phyloP scores from a whole-genome alignment of 345 rosid genomes.

The Lumnitzera littorea region DNA sequence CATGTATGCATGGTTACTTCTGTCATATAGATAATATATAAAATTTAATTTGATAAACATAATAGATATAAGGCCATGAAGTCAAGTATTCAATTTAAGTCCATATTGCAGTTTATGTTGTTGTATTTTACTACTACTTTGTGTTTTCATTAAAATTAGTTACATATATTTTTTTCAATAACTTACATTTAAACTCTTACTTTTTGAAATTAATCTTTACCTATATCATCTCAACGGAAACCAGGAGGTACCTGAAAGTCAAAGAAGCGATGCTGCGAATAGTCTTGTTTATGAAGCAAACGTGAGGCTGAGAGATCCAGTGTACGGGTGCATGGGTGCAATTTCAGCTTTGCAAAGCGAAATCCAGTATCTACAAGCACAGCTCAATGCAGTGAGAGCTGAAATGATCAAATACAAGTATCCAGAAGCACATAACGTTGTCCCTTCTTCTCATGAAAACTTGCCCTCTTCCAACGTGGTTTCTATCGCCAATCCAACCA shows the following conservation, averaged over 20 bases:
- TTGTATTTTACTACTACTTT: too few species aligned
- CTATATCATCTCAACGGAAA: not conserved
- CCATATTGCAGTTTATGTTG: too few species aligned
- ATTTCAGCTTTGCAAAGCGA: slow-evolving; percentile 72
- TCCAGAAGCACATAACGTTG: slow-evolving; percentile 35
- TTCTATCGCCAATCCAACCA: slow-evolving; percentile 32
- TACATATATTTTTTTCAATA: too few species aligned
- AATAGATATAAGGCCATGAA: too few species aligned
- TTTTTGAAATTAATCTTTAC: too few species aligned
- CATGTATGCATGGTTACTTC: too few species aligned
- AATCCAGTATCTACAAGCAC: slow-evolving; percentile 59
- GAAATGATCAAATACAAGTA: slow-evolving; percentile 67
- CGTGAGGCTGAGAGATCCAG: slow-evolving; percentile 78
- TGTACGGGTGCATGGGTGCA: slow-evolving; percentile 92
- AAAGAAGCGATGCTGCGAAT: slow-evolving; percentile 71
- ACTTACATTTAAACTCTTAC: too few species aligned
- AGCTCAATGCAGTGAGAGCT: slow-evolving; percentile 54
- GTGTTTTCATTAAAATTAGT: too few species aligned
- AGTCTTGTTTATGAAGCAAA: slow-evolving; percentile 86
- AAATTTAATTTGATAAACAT: too few species aligned
- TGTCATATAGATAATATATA: too few species aligned
- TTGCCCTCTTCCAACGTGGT: slow-evolving; percentile 27
- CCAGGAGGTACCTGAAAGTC: slow-evolving; percentile 74
- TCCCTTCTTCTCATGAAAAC: slow-evolving; percentile 33
- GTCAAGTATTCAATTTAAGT: too few species aligned